Conservation (phyloP, 202 grass and related monocot genomes). For the Alloteropsis angusta region DNA sequence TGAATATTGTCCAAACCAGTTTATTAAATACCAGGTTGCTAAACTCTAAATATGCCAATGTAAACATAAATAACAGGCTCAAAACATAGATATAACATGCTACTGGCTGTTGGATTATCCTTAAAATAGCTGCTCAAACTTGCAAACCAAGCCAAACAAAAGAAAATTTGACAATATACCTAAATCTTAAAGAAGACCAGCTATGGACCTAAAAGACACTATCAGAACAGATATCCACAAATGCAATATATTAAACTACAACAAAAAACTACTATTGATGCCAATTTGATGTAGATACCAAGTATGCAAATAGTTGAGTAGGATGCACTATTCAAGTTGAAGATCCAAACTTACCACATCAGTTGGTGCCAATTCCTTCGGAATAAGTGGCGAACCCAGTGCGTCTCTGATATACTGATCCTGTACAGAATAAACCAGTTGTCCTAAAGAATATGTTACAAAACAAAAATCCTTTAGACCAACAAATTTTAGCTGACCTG, state of each 20-base stretch:
- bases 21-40: neutral
- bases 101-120: neutral
- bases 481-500: slow-evolving; percentile 38
- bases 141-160: neutral
- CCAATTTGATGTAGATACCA: neutral
- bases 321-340: slow-evolving; percentile 3
- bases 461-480: slow-evolving; percentile 16
- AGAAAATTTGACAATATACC: neutral
- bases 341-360: slow-evolving; percentile 54
- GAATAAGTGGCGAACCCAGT: slow-evolving; percentile 61
- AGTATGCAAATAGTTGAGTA: neutral
- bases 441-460: neutral
- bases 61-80: neutral
- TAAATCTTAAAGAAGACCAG: neutral
- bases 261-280: neutral
- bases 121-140: neutral
- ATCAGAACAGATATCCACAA: neutral
- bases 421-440: slow-evolving; percentile 34
- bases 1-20: neutral
- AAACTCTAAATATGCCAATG: neutral
- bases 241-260: neutral
- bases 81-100: neutral
- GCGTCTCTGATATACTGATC: slow-evolving; percentile 70
- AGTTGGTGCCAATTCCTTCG: slow-evolving; percentile 42
- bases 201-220: neutral